phyloP scores from a whole-genome alignment of 129 eudicot species.

The Saposhnikovia divaricata region DNA sequence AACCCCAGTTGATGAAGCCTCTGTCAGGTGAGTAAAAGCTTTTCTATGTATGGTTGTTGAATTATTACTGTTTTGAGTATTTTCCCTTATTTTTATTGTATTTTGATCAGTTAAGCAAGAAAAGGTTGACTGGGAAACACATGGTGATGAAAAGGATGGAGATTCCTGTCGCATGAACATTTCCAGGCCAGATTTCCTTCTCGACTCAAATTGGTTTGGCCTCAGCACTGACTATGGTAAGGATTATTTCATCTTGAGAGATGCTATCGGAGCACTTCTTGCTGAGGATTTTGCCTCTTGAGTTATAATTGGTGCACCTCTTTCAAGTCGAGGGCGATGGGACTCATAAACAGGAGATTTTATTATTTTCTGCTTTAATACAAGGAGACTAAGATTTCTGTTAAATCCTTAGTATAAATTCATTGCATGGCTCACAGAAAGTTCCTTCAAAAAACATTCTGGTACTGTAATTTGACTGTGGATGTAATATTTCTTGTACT shows the following conservation, averaged over 20 bases:
- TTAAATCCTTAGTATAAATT: neutral
- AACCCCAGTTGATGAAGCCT: slow-evolving; percentile 13
- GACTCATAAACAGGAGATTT: slow-evolving; percentile 4
- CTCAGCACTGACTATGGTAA: slow-evolving; percentile 4
- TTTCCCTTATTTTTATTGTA: neutral
- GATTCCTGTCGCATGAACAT: neutral
- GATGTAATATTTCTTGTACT: slow-evolving; percentile 1
- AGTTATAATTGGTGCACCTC: neutral
- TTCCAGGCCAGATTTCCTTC: slow-evolving; percentile 15
- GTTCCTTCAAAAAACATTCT: neutral
- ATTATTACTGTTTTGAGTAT: neutral
- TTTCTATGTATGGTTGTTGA: neutral
- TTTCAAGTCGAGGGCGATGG: neutral
- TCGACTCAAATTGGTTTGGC: slow-evolving; percentile 15
- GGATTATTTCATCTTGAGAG: slow-evolving; percentile 5
- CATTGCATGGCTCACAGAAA: neutral
- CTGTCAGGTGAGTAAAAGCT: slow-evolving; percentile 1
- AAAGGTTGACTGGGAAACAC: neutral
- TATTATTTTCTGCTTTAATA: slow-evolving; percentile 1
- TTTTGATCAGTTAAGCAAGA: slow-evolving; percentile 10
- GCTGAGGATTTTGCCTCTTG: slow-evolving; percentile 8
- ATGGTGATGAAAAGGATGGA: slow-evolving; percentile 5
- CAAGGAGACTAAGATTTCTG: neutral
- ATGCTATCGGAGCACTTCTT: slow-evolving; percentile 10
- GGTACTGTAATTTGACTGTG: neutral